phyloP scores from a whole-genome alignment of 805 yeast genomes.

The Yarrowia sp. region DNA sequence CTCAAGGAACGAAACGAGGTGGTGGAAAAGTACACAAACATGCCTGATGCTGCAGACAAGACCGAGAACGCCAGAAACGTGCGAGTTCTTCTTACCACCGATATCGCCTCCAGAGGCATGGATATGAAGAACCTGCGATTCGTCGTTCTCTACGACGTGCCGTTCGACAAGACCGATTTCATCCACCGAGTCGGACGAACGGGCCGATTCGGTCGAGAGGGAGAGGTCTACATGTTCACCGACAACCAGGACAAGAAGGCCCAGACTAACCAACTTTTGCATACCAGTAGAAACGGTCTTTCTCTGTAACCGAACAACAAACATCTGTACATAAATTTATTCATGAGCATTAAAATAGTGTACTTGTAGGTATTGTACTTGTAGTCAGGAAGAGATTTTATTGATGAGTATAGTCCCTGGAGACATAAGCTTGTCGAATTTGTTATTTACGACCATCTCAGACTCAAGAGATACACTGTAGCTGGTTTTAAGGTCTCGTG shows the following conservation, averaged over 20 bases:
- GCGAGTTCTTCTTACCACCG: slow-evolving; percentile 85
- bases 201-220: slow-evolving; percentile 88
- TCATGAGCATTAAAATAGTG: slow-evolving; percentile 29
- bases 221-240: slow-evolving; percentile 83
- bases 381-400: too few species aligned
- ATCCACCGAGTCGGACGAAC: slow-evolving; percentile 94
- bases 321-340: slow-evolving; percentile 27
- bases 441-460: too few species aligned
- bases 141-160: slow-evolving; percentile 84
- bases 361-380: too few species aligned
- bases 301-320: background rate
- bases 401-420: too few species aligned
- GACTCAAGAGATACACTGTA: too few species aligned
- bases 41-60: slow-evolving; percentile 48
- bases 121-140: slow-evolving; percentile 84
- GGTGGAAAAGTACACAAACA: slow-evolving; percentile 65
- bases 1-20: slow-evolving; percentile 65
- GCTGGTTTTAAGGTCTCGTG: too few species aligned
- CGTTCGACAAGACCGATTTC: slow-evolving; percentile 81
- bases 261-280: slow-evolving; percentile 62
- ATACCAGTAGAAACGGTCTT: slow-evolving; percentile 35
- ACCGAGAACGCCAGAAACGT: slow-evolving; percentile 49
- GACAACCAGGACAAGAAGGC: slow-evolving; percentile 70
- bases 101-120: slow-evolving; percentile 86
- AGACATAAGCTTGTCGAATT: too few species aligned